Evolutionary conservation across 129 eudicot species (phyloP), one percentile per base, ranked within the genome.

Genomic region (Apium graveolens): DNA sequence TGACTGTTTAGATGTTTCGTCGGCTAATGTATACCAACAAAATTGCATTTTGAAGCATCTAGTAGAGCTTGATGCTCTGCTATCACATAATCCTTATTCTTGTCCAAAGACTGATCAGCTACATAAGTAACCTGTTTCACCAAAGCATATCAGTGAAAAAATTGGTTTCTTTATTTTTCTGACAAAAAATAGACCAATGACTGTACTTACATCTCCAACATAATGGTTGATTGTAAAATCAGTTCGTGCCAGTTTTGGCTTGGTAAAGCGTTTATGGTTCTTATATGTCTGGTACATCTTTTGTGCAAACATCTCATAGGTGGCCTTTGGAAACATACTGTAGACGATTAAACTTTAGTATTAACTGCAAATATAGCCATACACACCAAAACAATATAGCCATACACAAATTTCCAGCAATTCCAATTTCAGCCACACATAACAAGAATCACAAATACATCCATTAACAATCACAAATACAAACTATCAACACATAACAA

Each of bases 241-340:
- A 57, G 99, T 92, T 80, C 91, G 86, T 45, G 99, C 90, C 82
- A 96, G 97, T 85, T 96, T 96, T 74, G 99, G 99, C 91, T 96
- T 96, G 89, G 87, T 89, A 78, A 96, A 92, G 80, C 99, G 99
- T 82, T 92, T 92, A 89, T 92, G 90, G 77, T 81, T 85, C 85
- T 88, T 92, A 76, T 90, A 96, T 21, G 97, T 90, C 88, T 96
- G 97, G 86, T 96, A 96, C 99, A 96, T 87, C 85, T 90, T 96
- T 78, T 92, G 97, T 45, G 99, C 96, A 84, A 96, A 96, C 55
- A 97, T 96, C 89, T 96, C 99, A 41, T 92, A 97, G 76, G 99
- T 96, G 73, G 99, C 84, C 86, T 92, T 92, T 5, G 99, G 99
- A 83, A 96, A 96, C 99, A 96, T 96, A 83, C 99, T 96, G 96